Evolutionary conservation across 2,329 filamentous ascomycete species (phyloP).

Genomic region (Fonsecaea multimorphosa): DNA sequence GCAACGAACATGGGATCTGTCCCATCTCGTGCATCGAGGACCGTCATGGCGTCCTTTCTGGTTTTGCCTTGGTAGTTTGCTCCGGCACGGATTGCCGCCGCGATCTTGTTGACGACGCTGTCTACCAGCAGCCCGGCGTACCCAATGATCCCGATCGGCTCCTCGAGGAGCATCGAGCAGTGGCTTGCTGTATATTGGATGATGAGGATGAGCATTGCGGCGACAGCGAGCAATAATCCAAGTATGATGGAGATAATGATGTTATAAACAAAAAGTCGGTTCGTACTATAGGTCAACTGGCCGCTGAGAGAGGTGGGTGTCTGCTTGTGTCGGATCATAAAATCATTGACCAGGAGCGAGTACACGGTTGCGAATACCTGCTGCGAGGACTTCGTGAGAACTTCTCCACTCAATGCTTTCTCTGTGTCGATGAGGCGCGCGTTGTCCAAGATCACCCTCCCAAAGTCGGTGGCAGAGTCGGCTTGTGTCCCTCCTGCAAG

Average conservation of each 20-base stretch:
- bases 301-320: not conserved
- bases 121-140: not conserved
- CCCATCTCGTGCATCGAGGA: not conserved
- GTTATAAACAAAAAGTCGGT: too few species aligned
- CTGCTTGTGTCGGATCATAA: not conserved
- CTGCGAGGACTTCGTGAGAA: not conserved
- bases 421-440: too few species aligned
- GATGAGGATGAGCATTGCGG: not conserved
- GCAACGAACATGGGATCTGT: not conserved
- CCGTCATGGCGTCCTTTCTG: not conserved
- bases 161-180: not conserved
- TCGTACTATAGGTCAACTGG: too few species aligned
- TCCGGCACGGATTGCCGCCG: not conserved
- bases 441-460: too few species aligned
- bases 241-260: too few species aligned
- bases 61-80: not conserved
- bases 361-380: not conserved
- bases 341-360: not conserved
- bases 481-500: not conserved
- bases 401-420: not conserved
- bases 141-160: not conserved
- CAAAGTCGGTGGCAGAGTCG: too few species aligned
- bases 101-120: not conserved
- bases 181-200: not conserved
- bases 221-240: too few species aligned